These are phyloP conservation scores for Ophiostoma sp. DNA, from an alignment of 2,329 filamentous ascomycete species.

Conservation along the genomic window DNA sequence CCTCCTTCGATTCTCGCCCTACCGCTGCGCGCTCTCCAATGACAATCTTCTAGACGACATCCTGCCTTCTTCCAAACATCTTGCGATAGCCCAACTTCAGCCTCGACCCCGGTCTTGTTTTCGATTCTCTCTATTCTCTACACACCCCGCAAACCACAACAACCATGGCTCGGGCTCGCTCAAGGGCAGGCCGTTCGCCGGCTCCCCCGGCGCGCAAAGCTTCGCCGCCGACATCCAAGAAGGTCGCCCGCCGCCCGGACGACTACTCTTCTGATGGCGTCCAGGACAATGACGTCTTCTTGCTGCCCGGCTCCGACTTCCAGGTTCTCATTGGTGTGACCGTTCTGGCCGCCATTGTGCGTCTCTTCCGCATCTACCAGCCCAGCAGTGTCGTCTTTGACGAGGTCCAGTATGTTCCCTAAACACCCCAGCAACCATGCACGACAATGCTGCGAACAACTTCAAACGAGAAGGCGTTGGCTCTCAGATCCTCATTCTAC, in stretches of 20 bases:
- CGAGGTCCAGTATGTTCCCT: slow-evolving; percentile 81
- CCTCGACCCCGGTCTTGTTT: neutral
- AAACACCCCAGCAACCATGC: neutral
- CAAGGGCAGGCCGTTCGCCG: slow-evolving; percentile 16
- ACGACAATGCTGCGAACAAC: neutral
- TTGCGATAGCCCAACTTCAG: neutral
- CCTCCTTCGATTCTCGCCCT: neutral
- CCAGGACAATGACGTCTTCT: slow-evolving; percentile 84
- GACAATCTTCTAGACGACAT: slow-evolving; percentile 8
- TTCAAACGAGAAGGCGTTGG: neutral
- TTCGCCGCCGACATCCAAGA: slow-evolving; percentile 22
- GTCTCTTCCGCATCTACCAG: slow-evolving; percentile 93
- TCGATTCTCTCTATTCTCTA: neutral
- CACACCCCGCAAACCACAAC: neutral
- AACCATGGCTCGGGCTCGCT: slow-evolving; percentile 14
- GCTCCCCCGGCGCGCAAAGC: neutral
- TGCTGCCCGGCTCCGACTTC: slow-evolving; percentile 79
- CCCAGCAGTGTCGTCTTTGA: slow-evolving; percentile 96
- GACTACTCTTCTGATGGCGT: slow-evolving; percentile 76
- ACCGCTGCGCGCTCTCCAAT: slow-evolving; percentile 4
- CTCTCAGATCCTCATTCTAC: slow-evolving; percentile 24
- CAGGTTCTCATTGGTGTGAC: slow-evolving; percentile 68
- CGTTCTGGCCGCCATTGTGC: slow-evolving; percentile 68
- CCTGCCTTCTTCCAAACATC: neutral
- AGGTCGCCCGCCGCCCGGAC: slow-evolving; percentile 31